Conservation (phyloP, 805 yeast genomes). For the Starmerella khaoyaiensis region DNA sequence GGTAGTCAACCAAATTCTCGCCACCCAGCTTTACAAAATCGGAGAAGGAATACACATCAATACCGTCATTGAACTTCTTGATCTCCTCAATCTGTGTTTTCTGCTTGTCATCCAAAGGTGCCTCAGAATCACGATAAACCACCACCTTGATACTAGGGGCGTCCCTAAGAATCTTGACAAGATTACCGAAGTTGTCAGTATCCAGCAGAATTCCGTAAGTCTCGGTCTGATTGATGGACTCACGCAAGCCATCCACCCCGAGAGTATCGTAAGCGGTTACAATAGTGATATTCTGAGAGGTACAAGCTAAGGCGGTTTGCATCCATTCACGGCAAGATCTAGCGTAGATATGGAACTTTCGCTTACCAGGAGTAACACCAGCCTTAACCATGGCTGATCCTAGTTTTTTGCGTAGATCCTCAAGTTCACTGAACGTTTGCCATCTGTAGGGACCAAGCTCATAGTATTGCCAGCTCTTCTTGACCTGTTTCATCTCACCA, state of each 20-base stretch:
- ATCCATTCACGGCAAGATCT: conserved; percentile 83
- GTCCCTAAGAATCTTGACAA: conserved; percentile 54
- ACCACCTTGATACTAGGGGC: conserved; percentile 52
- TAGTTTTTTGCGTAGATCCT: conserved; percentile 35
- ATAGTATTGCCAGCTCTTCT: conserved; percentile 78
- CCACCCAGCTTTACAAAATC: conserved; percentile 58
- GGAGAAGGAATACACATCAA: conserved; percentile 48
- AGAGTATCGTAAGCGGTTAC: conserved; percentile 69
- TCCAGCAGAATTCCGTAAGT: conserved; percentile 75
- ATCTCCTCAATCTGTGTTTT: conserved; percentile 45
- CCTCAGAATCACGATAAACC: conserved; percentile 47
- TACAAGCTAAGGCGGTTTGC: conserved; percentile 69
- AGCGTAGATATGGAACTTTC: conserved; percentile 73
- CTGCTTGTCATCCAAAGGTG: conserved; percentile 41
- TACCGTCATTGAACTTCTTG: conserved; percentile 49
- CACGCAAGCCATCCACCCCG: conserved; percentile 40
- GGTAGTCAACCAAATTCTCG: conserved; percentile 30
- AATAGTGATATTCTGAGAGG: conserved; percentile 66
- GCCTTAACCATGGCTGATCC: conserved; percentile 66
- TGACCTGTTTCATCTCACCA: conserved; percentile 58
- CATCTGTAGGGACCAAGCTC: conserved; percentile 65
- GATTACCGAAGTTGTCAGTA: conserved; percentile 50
- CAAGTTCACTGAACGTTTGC: conserved; percentile 48
- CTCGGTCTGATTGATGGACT: conserved; percentile 71
- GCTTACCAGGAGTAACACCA: conserved; percentile 56